A percentile compares a stretch with the other conserved stretches of the same genome.
These are phyloP conservation scores for Ophioceras dolichostomum DNA, from an alignment of 2,329 filamentous ascomycete genomes.

Conservation along the genomic window DNA sequence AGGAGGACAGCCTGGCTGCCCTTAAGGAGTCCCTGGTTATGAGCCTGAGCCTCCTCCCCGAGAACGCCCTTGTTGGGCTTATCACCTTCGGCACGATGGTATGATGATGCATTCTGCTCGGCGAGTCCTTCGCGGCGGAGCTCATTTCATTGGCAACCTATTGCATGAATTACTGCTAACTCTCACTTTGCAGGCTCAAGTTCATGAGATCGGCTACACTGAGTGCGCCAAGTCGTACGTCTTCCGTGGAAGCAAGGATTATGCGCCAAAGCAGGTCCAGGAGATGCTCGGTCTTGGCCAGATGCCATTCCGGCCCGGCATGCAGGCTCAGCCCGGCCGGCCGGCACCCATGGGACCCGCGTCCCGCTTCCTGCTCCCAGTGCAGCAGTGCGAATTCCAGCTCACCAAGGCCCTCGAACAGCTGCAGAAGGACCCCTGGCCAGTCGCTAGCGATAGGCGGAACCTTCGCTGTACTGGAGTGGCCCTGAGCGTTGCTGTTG, in stretches of 20 bases:
- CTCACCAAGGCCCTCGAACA: conserved; percentile 93
- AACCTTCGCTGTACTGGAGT: conserved; percentile 88
- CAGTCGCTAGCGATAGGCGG: conserved; percentile 85
- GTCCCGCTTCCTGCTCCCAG: conserved; percentile 82
- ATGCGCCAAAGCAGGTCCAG: conserved; percentile 96
- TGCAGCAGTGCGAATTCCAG: conserved; percentile 93
- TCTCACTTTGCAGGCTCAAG: conserved; percentile 55
- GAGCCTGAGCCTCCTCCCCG: conserved; percentile 71
- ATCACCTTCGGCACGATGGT: conserved; percentile 93
- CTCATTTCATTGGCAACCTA: too few species aligned
- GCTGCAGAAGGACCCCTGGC: conserved; percentile 95
- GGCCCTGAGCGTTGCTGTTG: conserved; percentile 88
- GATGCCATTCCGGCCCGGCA: conserved; percentile 60
- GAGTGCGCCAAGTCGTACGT: conserved; percentile 98
- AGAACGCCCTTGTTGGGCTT: conserved; percentile 69
- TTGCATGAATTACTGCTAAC: too few species aligned
- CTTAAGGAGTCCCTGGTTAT: conserved; percentile 79
- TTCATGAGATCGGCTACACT: conserved; percentile 95
- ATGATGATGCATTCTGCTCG: too few species aligned
- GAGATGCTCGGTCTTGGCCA: conserved; percentile 88
- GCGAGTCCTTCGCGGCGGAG: background rate
- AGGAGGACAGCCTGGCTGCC: conserved; percentile 72
- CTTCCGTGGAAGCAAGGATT: conserved; percentile 96
- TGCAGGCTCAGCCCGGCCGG: conserved; percentile 61
- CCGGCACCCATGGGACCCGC: conserved; percentile 67